Percentiles rank a stretch among this genome's conserved stretches.
These are phyloP conservation scores for Tetradesmus lagerheimii DNA, from an alignment of 139 green algal species.

Conservation along the genomic window DNA sequence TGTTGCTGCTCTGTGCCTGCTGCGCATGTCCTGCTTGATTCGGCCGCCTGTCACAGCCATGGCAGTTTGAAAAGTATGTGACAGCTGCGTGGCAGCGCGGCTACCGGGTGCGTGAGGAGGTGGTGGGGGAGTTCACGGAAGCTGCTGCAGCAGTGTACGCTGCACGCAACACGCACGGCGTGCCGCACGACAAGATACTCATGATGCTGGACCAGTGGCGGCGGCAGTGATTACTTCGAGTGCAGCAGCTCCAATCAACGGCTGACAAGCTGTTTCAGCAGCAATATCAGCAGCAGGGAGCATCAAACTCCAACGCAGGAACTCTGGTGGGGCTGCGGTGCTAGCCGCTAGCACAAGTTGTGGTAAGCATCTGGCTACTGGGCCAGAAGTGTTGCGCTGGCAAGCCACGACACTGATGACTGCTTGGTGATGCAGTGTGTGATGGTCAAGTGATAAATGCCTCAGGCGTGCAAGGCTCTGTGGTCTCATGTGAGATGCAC, in stretches of 20 bases:
- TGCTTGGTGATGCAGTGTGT: no score
- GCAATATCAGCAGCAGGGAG: not conserved
- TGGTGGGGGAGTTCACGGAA: conserved; percentile 36
- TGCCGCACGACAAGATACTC: conserved; percentile 26
- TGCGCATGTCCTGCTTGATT: not conserved
- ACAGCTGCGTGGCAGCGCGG: conserved; percentile 38
- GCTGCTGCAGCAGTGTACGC: conserved; percentile 37
- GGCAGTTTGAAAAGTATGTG: conserved; percentile 47
- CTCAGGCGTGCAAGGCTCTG: no score
- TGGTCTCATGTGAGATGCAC: no score
- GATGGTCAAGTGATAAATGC: no score
- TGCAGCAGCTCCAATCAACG: no score
- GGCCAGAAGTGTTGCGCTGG: no score
- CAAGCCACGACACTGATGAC: no score
- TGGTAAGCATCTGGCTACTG: no score
- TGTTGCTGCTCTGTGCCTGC: not conserved
- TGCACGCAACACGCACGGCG: conserved; percentile 18
- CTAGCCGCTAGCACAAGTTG: no score
- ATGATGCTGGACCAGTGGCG: conserved; percentile 47
- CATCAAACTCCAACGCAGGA: no score
- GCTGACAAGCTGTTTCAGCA: no score
- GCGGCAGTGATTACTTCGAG: not conserved
- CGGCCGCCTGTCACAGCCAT: not conserved
- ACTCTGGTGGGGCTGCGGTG: no score
- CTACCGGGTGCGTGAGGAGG: conserved; percentile 43